Percentiles rank a stretch among this genome's conserved stretches.
Evolutionary conservation across 176 grass and related monocot genomes (phyloP).

Genomic region (Melocanna baccifera): DNA sequence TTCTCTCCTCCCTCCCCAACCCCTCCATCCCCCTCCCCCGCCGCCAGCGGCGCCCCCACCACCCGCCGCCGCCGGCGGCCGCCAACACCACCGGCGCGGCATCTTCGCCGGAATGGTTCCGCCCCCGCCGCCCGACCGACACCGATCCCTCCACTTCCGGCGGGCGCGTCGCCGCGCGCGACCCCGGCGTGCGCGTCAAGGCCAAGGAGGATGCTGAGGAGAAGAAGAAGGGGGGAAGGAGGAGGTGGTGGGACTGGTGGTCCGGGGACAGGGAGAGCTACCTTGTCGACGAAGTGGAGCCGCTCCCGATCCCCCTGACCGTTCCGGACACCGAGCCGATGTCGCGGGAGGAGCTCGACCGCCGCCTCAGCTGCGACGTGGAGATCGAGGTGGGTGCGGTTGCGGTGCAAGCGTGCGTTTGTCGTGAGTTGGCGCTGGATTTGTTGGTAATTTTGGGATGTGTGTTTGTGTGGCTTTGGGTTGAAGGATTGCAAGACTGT

Average conservation of each 20-base stretch:
- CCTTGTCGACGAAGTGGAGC: slow-evolving; percentile 64
- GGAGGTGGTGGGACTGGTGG: slow-evolving; percentile 85
- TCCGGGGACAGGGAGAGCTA: slow-evolving; percentile 92
- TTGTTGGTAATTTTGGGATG: background rate
- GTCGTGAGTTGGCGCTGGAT: background rate
- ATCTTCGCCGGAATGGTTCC: slow-evolving; percentile 69
- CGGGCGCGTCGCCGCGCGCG: slow-evolving; percentile 51
- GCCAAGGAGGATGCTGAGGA: slow-evolving; percentile 60
- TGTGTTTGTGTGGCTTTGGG: slow-evolving; percentile 22
- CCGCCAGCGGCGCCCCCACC: background rate
- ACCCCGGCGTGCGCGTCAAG: slow-evolving; percentile 70
- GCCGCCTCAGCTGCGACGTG: slow-evolving; percentile 73
- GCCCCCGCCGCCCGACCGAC: slow-evolving; percentile 13
- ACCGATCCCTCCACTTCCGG: slow-evolving; percentile 33
- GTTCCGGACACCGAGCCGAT: slow-evolving; percentile 59
- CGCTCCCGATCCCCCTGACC: slow-evolving; percentile 85
- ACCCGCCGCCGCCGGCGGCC: slow-evolving; percentile 28
- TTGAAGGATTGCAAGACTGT: slow-evolving; percentile 79
- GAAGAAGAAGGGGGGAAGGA: slow-evolving; percentile 28
- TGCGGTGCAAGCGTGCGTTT: background rate
- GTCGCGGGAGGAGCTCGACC: slow-evolving; percentile 76
- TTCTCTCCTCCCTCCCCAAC: slow-evolving; percentile 35
- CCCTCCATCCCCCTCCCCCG: background rate
- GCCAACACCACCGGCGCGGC: slow-evolving; percentile 61
- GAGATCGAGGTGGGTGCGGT: slow-evolving; percentile 53